Conservation (phyloP, 306 rosid genomes). For the Mucuna pruriens region DNA sequence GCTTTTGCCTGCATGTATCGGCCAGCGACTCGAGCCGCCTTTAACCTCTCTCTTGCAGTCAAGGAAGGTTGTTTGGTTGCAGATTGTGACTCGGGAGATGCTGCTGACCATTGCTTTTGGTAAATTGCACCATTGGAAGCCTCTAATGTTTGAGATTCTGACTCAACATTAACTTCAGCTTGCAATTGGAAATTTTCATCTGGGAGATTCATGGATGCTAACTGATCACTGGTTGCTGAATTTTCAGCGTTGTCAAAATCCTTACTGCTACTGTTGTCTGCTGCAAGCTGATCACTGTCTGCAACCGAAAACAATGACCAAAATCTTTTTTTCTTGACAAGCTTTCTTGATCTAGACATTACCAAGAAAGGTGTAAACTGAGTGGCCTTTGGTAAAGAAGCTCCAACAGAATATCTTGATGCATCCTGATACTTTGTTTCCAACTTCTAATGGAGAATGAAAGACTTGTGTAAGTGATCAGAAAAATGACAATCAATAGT, state of each 20-base stretch:
- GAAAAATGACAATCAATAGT: constrained; percentile 31
- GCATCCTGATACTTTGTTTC: constrained; percentile 60
- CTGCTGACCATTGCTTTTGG: constrained; percentile 41
- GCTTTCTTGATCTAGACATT: constrained; percentile 47
- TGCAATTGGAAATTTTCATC: constrained; percentile 43
- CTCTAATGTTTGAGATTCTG: constrained; percentile 51
- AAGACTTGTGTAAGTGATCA: constrained; percentile 38
- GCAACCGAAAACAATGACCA: constrained; percentile 57
- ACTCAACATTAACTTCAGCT: constrained; percentile 41
- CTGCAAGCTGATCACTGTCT: constrained; percentile 65
- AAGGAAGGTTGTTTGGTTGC: constrained; percentile 52
- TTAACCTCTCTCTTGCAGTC: constrained; percentile 83
- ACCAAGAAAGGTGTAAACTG: constrained; percentile 49
- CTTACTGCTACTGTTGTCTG: constrained; percentile 56
- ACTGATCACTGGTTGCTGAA: constrained; percentile 40
- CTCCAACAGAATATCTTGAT: constrained; percentile 58
- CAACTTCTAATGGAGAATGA: constrained; percentile 56
- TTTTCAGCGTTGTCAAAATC: constrained; percentile 47
- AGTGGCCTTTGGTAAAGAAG: constrained; percentile 50
- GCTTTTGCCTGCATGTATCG: constrained; percentile 64
- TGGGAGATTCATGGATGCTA: constrained; percentile 38
- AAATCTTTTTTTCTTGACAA: constrained; percentile 49
- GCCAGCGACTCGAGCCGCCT: constrained; percentile 76
- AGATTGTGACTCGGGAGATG: constrained; percentile 44
- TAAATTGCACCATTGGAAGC: constrained; percentile 52